Evolutionary conservation across 1,139 yeast genomes (phyloP).

Genomic region (Candida labiduridarum): DNA sequence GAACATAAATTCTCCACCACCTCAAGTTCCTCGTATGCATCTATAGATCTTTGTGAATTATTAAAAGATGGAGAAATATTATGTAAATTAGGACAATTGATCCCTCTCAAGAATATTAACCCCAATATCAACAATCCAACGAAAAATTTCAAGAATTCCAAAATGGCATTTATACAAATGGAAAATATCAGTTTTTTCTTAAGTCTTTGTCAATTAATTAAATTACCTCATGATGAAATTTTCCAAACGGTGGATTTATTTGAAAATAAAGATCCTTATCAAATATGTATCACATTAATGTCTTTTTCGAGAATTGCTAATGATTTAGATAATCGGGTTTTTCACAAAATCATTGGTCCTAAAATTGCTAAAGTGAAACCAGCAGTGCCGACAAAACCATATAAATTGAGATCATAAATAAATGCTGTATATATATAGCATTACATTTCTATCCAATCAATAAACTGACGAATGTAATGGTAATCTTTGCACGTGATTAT

Average conservation of each 20-base stretch:
- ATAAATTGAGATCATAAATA: conserved; percentile 16
- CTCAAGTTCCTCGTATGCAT: neutral
- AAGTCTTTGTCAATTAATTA: conserved; percentile 57
- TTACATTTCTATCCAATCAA: conserved; percentile 6
- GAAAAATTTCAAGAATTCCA: conserved; percentile 57
- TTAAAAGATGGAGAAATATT: conserved; percentile 69
- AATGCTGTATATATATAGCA: neutral
- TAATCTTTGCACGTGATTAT: neutral
- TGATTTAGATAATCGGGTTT: conserved; percentile 33
- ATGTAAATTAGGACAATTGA: conserved; percentile 50
- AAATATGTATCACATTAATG: conserved; percentile 71
- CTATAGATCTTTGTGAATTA: conserved; percentile 33
- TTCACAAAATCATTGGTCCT: conserved; percentile 37
- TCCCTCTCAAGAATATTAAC: conserved; percentile 23
- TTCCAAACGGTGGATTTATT: conserved; percentile 82
- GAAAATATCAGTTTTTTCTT: conserved; percentile 81
- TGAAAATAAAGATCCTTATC: conserved; percentile 76
- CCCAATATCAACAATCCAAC: conserved; percentile 44
- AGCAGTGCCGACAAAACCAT: conserved; percentile 40
- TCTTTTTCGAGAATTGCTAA: conserved; percentile 63
- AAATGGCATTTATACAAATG: conserved; percentile 87
- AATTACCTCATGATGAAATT: conserved; percentile 81
- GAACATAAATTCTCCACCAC: conserved; percentile 13
- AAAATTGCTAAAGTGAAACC: conserved; percentile 38
- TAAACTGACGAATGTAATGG: neutral